A percentile compares a stretch with the other conserved stretches of the same genome.
Evolutionary conservation across 129 eudicot genomes (phyloP).

Genomic region (Escallonia herrerae): DNA sequence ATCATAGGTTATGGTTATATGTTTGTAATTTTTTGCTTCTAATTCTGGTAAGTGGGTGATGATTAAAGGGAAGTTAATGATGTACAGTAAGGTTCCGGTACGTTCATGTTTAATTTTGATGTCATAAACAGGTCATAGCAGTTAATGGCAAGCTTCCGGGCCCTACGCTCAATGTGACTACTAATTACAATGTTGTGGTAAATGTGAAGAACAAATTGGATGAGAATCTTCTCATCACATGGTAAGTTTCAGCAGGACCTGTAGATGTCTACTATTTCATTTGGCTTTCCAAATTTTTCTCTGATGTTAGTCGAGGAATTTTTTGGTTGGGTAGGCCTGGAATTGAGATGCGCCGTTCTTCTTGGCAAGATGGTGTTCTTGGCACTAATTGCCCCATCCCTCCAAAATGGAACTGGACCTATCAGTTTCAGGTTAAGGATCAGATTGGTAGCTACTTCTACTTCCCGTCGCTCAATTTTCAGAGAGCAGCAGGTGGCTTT

Average conservation of each 20-base stretch:
- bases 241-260: slow-evolving; percentile 22
- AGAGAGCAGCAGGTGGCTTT: slow-evolving; percentile 89
- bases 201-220: slow-evolving; percentile 58
- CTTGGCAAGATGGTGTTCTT: slow-evolving; percentile 96
- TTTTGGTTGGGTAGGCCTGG: slow-evolving; percentile 56
- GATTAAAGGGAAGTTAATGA: too few species aligned
- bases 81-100: too few species aligned
- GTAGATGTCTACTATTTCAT: not conserved
- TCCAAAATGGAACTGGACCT: slow-evolving; percentile 79
- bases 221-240: slow-evolving; percentile 45
- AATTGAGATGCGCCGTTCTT: slow-evolving; percentile 76
- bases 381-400: slow-evolving; percentile 97
- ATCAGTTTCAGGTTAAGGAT: slow-evolving; percentile 89
- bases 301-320: not conserved
- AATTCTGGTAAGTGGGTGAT: too few species aligned
- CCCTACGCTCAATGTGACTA: slow-evolving; percentile 45
- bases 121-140: slow-evolving; percentile 37
- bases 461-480: slow-evolving; percentile 75
- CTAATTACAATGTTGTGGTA: slow-evolving; percentile 48
- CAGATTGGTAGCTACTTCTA: slow-evolving; percentile 93
- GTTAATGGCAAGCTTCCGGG: slow-evolving; percentile 64
- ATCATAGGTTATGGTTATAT: too few species aligned
- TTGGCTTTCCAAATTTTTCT: not conserved
- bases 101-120: too few species aligned
- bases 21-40: too few species aligned